Evolutionary conservation across 192 early-diverging fungal genomes (phyloP).

Genomic region (Backusella luteola): DNA sequence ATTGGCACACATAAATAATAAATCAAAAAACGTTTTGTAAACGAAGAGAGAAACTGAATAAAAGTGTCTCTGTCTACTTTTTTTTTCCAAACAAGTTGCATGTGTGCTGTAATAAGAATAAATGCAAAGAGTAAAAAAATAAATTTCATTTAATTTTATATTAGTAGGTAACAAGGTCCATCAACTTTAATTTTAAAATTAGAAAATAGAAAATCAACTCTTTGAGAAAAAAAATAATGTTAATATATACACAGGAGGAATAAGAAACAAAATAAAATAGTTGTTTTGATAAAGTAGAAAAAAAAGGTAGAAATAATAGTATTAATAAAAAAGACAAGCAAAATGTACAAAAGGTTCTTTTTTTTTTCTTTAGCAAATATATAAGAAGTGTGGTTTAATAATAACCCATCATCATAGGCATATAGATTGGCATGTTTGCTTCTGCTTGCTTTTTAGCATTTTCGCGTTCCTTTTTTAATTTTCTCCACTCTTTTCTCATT

Average conservation of each 20-base stretch:
- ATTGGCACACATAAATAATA: no score
- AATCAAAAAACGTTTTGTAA: no score
- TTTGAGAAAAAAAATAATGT: neutral
- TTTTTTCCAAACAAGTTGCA: no score
- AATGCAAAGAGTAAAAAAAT: neutral
- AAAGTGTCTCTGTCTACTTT: no score
- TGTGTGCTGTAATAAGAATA: neutral
- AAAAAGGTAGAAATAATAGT: neutral
- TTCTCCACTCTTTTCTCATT: conserved; percentile 52
- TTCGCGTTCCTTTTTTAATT: conserved; percentile 50
- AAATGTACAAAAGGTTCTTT: neutral
- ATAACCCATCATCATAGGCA: conserved; percentile 6
- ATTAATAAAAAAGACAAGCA: neutral
- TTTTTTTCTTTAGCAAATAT: neutral
- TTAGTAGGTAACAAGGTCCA: neutral
- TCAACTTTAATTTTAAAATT: neutral
- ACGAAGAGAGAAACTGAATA: no score
- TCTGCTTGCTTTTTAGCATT: conserved; percentile 20
- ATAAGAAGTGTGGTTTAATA: neutral
- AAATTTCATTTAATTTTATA: neutral
- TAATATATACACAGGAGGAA: neutral
- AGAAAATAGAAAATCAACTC: neutral
- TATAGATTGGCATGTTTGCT: conserved; percentile 11
- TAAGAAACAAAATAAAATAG: neutral
- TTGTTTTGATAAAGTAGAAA: neutral